Evolutionary conservation across 257 asterid species (phyloP).

Genomic region (Cruciata laevipes): DNA sequence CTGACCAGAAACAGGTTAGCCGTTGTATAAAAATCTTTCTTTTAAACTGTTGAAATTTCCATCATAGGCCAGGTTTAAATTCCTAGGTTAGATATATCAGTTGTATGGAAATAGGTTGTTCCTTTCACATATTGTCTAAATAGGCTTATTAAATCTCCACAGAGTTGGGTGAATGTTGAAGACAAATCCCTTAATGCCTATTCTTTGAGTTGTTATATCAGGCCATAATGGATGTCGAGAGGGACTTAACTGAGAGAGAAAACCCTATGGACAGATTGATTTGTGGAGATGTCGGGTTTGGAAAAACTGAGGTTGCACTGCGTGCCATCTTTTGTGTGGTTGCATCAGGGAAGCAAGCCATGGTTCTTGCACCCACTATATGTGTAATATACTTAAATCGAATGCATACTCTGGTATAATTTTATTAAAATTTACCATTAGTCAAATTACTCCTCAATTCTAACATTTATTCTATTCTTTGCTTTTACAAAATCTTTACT

Average conservation of each 20-base stretch:
- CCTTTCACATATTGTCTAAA: not conserved
- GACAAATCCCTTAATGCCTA: slow-evolving; percentile 22
- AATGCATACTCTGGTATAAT: no score
- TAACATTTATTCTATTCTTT: no score
- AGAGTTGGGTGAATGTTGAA: slow-evolving; percentile 2
- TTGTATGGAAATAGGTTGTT: not conserved
- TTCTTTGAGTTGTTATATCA: slow-evolving; percentile 42
- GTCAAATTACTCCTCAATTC: no score
- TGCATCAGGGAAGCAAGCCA: slow-evolving; percentile 84
- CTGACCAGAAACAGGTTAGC: slow-evolving; percentile 75
- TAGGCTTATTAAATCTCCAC: not conserved
- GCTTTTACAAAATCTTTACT: no score
- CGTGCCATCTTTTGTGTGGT: slow-evolving; percentile 95
- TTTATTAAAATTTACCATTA: no score
- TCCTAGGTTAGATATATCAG: not conserved
- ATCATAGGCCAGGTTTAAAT: slow-evolving; percentile 9
- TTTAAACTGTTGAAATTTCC: not conserved
- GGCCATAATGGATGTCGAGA: slow-evolving; percentile 91
- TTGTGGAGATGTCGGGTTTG: slow-evolving; percentile 99
- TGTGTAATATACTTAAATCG: no score
- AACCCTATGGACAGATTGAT: slow-evolving; percentile 94
- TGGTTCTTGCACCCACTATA: slow-evolving; percentile 93
- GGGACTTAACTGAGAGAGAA: slow-evolving; percentile 82
- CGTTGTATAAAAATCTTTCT: not conserved
- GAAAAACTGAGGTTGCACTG: slow-evolving; percentile 96